Base-by-base conservation (phyloP, 768 basidiomycete genomes). In the Boletellus sp. region DNA sequence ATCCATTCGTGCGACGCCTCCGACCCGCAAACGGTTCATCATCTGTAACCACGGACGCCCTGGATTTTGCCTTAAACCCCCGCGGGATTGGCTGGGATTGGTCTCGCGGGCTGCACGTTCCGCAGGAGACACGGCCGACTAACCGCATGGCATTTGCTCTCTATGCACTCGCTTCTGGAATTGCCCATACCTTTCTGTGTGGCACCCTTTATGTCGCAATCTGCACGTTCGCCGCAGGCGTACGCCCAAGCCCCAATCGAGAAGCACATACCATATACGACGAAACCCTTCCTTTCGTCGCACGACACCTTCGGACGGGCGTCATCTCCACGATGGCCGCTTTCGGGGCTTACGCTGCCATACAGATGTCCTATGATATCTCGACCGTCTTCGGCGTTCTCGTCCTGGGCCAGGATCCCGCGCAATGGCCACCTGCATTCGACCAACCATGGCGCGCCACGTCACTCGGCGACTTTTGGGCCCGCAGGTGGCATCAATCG, bases 41-140 rank as follows among this genome's bases (percentile, higher is more conserved):
- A 10, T 41, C 47, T 0, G 22, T 39, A 23, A 12, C 42, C 35
- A 44, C 52, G 33, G 74, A 85, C 52, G 75, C 77, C 2, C 59
- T 74, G 15, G 81, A 85, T 46, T 70, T 86, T 20, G 55, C 55
- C n/a, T 68, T 67, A 56, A 80, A 76, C 52, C 59, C 79, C 16
- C 79, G 84, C 16, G 84, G 83, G 6, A 59, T 71, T 44, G 81
- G 79, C 17, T 85, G 83, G 83, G 68, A 75, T 39, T 84, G 80
- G 76, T 78, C 80, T 4, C 56, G 65, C 24, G 54, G 58, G 23
- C 26, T 58, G 13, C 53, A 59, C 39, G 22, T 67, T 15, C 58
- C 66, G 10, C 61, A 54, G 13, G 75, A 78, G 52, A 71, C 69
- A 4, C 75, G 76, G n/a, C 69, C 73, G 4, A 53, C 62, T 3